Evolutionary conservation across 306 rosid genomes (phyloP).

Genomic region (Macrotyloma uniflorum): DNA sequence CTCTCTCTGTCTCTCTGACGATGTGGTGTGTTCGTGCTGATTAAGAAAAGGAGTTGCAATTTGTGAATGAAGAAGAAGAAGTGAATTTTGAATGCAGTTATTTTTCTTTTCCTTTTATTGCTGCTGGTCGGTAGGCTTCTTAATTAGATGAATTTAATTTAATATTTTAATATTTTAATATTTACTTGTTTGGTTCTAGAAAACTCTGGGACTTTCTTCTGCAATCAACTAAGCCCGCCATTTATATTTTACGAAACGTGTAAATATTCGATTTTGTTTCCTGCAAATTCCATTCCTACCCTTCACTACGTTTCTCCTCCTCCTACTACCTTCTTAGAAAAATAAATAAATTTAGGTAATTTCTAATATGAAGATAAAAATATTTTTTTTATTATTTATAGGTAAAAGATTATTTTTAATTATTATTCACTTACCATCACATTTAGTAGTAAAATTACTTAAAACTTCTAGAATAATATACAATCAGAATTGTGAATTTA

Average conservation of each 20-base stretch:
- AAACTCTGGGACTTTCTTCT: slow-evolving; percentile 50
- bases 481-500: no score
- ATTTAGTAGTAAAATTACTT: no score
- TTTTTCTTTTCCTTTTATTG: neutral
- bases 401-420: no score
- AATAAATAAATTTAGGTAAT: no score
- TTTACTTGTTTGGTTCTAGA: slow-evolving; percentile 22
- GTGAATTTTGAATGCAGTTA: neutral
- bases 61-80: neutral
- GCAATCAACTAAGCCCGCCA: neutral
- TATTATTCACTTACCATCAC: no score
- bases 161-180: no score
- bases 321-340: no score
- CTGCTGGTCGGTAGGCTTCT: neutral
- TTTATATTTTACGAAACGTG: neutral
- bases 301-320: neutral
- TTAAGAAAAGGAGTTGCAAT: slow-evolving; percentile 17
- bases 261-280: neutral
- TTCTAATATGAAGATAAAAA: no score
- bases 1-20: slow-evolving; percentile 20
- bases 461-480: no score
- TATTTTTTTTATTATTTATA: no score
- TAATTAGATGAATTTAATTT: neutral
- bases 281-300: neutral
- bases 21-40: slow-evolving; percentile 31